Percentiles rank a stretch among this genome's conserved stretches.
Evolutionary conservation across 1,284 basidiomycete genomes (phyloP).

Genomic region (Cutaneotrichosporon sp.): DNA sequence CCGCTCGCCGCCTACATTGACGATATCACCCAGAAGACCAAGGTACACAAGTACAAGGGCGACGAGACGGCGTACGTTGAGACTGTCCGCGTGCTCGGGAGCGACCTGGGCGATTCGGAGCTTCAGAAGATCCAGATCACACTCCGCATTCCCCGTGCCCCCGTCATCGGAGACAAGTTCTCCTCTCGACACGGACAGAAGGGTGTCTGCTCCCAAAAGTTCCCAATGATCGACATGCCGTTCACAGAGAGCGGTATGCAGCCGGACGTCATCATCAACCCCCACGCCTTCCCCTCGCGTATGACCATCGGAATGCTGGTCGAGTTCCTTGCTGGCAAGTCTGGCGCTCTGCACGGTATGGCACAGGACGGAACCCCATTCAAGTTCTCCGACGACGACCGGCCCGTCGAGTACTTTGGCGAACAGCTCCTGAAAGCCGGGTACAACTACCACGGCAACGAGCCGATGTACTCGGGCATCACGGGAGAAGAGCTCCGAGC

Average conservation of each 20-base stretch:
- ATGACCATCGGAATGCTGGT: conserved; percentile 99
- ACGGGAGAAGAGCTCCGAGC: conserved; percentile 97
- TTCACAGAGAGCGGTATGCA: conserved; percentile 99
- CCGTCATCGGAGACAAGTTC: conserved; percentile 99
- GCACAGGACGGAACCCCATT: conserved; percentile 98
- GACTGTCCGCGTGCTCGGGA: conserved; percentile 84
- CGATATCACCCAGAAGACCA: conserved; percentile 76
- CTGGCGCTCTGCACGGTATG: conserved; percentile 95
- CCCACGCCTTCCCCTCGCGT: conserved; percentile 97
- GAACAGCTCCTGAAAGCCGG: conserved; percentile 89
- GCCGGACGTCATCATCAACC: conserved; percentile 99
- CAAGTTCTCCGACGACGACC: conserved; percentile 95
- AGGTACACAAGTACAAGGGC: conserved; percentile 92
- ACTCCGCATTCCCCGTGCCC: conserved; percentile 85
- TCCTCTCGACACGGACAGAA: conserved; percentile 99
- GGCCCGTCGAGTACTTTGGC: conserved; percentile 94
- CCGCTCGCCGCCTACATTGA: conserved; percentile 79
- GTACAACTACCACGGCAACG: conserved; percentile 99
- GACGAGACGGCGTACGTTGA: conserved; percentile 90
- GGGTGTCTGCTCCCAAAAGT: conserved; percentile 99
- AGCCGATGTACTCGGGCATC: conserved; percentile 99
- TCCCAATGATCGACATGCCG: conserved; percentile 97
- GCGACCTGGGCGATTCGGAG: conserved; percentile 79
- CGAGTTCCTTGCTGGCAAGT: conserved; percentile 97
- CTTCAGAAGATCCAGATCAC: conserved; percentile 93